A percentile compares a stretch with the other conserved stretches of the same genome.
Conservation (phyloP, 306 rosid species). For the Trichosanthes cucumerina region DNA sequence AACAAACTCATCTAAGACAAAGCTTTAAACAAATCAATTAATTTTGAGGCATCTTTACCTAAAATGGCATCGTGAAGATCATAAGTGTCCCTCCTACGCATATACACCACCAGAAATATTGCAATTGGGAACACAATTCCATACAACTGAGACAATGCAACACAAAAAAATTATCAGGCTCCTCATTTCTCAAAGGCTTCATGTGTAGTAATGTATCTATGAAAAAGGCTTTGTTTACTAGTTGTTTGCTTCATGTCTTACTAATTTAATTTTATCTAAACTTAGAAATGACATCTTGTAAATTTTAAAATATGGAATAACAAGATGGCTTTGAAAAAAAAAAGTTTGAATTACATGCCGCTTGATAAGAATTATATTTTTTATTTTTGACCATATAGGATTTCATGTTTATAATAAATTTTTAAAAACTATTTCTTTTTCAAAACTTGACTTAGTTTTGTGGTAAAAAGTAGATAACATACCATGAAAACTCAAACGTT, state of each 20-base stretch:
- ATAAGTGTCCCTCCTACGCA: slow-evolving; percentile 67
- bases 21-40: neutral
- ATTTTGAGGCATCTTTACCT: neutral
- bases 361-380: too few species aligned
- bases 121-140: slow-evolving; percentile 30
- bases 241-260: neutral
- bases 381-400: too few species aligned
- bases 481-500: too few species aligned
- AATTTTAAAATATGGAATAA: neutral
- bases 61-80: slow-evolving; percentile 68
- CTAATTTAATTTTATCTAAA: neutral
- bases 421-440: too few species aligned
- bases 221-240: neutral
- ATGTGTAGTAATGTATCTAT: neutral
- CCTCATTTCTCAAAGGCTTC: neutral
- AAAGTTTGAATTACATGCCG: too few species aligned
- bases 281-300: too few species aligned
- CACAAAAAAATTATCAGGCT: neutral
- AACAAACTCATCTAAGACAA: neutral
- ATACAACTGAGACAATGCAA: neutral
- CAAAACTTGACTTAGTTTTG: too few species aligned
- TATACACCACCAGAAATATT: slow-evolving; percentile 45
- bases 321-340: too few species aligned
- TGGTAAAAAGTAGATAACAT: too few species aligned
- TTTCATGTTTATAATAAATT: too few species aligned